Evolutionary conservation across 495 filamentous ascomycete species (phyloP), one percentile per base, ranked within the genome.

Genomic region (Daldinia loculata): DNA sequence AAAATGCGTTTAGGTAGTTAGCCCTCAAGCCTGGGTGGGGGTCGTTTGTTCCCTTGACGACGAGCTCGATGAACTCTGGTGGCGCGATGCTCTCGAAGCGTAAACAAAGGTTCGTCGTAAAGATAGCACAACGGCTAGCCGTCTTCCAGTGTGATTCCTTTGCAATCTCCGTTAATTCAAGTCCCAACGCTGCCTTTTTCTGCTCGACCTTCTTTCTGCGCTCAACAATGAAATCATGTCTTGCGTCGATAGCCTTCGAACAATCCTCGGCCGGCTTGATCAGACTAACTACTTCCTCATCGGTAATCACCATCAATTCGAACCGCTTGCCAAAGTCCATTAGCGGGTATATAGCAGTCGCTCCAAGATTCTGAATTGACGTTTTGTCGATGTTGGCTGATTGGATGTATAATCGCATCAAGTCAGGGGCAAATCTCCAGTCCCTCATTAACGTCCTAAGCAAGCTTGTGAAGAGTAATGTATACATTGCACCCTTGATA

Each of bases 401-500:
- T 72, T 92, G 86, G 66, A 99, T 95, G 80, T 95, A 99, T 29
- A 93, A 85, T 60, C 89, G 88, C 80, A 99, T 91, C 30, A 98
- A 80, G 5, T 88, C 84, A 2, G 95, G 95, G 2, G 95, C 90
- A 78, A 92, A 98, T 62, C 93, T 90, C 95, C 95, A 99, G 75
- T 98, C 92, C 56, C 90, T 89, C 36, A 92, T 89, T 50, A 93
- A 87, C 0, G 94, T 94, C 76, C 91, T 96, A n/a, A 92, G 87
- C 17, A 99, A 83, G 59, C 91, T 95, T 39, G 94, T 93, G 67
- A 96, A 93, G 22, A 98, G 80, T 29, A 99, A 79, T 0, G 93
- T 93, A 74, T 93, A 98, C 80, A 99, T 86, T 7, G 90, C 92
- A 43, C 96, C 95, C 78, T 99, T 99, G 77, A 99, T 96, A 6